Conservation (phyloP, 208 protist species). For the Trypanosomatidae sp. region DNA sequence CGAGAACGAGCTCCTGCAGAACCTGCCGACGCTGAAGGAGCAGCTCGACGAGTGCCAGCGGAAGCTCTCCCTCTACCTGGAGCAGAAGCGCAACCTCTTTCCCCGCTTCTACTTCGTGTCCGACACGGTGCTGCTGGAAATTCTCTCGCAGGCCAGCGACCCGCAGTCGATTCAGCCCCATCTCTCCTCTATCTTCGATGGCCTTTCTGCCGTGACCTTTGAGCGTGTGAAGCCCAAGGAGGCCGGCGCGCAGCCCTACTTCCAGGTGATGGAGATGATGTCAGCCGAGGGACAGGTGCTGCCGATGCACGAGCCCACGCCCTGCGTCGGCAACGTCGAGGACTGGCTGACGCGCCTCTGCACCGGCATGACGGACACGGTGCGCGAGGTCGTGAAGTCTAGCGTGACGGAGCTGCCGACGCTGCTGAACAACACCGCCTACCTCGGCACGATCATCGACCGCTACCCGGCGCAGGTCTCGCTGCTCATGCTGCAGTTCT, state of each 20-base stretch:
- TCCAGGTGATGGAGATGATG: conserved; percentile 92
- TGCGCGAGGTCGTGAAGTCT: conserved; percentile 90
- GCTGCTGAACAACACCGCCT: conserved; percentile 82
- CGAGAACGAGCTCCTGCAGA: conserved; percentile 95
- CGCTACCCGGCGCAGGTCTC: conserved; percentile 95
- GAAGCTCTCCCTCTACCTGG: conserved; percentile 97
- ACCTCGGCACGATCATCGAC: conserved; percentile 92
- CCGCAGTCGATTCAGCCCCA: conserved; percentile 95
- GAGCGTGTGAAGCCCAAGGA: conserved; percentile 91
- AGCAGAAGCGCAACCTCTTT: conserved; percentile 97
- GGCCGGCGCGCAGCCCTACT: conserved; percentile 85
- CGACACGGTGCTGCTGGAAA: conserved; percentile 97
- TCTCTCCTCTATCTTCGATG: conserved; percentile 94
- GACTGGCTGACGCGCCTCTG: conserved; percentile 94
- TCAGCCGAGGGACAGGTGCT: conserved; percentile 91
- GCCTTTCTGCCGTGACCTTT: conserved; percentile 88
- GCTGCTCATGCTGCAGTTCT: conserved; percentile 96
- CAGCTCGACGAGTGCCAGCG: conserved; percentile 98
- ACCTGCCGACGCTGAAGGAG: conserved; percentile 94
- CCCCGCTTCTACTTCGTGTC: conserved; percentile 99
- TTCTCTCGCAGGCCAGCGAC: conserved; percentile 96
- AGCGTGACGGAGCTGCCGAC: conserved; percentile 88
- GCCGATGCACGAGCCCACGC: conserved; percentile 84
- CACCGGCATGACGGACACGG: conserved; percentile 90
- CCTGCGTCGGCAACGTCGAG: conserved; percentile 94